A percentile compares a stretch with the other conserved stretches of the same genome.
phyloP scores from a whole-genome alignment of 2,329 filamentous ascomycete genomes.

The Apiospora arundinis region DNA sequence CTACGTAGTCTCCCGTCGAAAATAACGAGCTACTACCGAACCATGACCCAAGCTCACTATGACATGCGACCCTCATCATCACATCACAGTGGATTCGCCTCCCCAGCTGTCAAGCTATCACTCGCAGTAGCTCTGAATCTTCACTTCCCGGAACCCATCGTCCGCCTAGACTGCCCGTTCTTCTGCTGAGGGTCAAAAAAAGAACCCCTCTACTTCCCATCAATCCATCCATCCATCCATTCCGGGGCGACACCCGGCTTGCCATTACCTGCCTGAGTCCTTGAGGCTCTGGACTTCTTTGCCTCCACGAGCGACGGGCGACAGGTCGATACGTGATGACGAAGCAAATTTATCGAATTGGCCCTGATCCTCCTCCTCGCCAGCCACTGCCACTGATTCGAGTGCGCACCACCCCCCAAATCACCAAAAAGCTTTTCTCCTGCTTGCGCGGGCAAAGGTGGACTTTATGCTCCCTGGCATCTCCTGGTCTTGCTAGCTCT shows the following conservation, averaged over 20 bases:
- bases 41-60: slow-evolving; percentile 9
- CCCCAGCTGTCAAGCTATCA: neutral
- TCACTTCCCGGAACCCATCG: neutral
- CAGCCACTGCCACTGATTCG: neutral
- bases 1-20: neutral
- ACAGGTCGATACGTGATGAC: neutral
- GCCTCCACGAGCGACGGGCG: neutral
- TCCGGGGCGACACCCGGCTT: neutral
- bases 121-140: neutral
- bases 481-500: neutral
- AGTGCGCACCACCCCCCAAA: neutral
- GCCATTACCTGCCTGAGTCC: no score
- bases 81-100: slow-evolving; percentile 1
- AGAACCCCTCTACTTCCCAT: no score
- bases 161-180: neutral
- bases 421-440: neutral
- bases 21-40: neutral
- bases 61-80: slow-evolving; percentile 4
- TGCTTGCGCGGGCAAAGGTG: neutral
- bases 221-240: no score
- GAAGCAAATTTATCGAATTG: neutral
- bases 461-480: neutral
- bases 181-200: no score
- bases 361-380: neutral
- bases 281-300: neutral